These are phyloP conservation scores for Kalanchoe fedtschenkoi DNA, from an alignment of 164 flowering plant genomes.

Conservation along the genomic window DNA sequence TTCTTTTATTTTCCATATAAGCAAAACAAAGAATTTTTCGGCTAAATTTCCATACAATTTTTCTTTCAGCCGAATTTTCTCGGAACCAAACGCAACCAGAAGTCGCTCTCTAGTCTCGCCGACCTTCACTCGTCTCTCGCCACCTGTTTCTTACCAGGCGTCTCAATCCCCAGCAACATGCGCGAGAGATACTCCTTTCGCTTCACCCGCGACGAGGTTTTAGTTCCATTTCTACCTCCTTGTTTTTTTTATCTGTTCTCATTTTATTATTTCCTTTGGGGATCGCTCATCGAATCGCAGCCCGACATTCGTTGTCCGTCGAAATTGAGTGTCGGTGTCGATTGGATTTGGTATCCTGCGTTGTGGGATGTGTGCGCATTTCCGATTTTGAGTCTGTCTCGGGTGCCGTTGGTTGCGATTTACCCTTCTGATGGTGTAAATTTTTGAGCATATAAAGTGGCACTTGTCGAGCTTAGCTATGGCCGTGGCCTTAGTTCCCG, in stretches of 20 bases:
- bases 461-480: too few relatives aligned
- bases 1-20: too few relatives aligned
- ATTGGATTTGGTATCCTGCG: not conserved
- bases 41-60: too few relatives aligned
- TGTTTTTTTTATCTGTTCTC: not conserved
- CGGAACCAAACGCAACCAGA: too few relatives aligned
- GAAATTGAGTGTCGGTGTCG: too few relatives aligned
- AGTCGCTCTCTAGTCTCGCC: not conserved
- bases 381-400: not conserved
- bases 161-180: not conserved
- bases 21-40: too few relatives aligned
- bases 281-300: not conserved
- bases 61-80: too few relatives aligned
- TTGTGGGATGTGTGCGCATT: not conserved
- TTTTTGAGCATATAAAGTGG: too few relatives aligned
- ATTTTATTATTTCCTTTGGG: too few relatives aligned
- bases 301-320: too few relatives aligned
- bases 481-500: too few relatives aligned
- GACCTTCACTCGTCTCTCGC: not conserved
- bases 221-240: not conserved
- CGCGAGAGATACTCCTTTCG: slow-evolving; percentile 5
- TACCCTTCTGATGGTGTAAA: not conserved
- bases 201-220: not conserved
- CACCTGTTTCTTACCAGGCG: not conserved
- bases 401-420: not conserved